A percentile compares a stretch with the other conserved stretches of the same genome.
These are phyloP conservation scores for Huntiella abstrusa DNA, from an alignment of 2,329 filamentous ascomycete species.

Conservation along the genomic window DNA sequence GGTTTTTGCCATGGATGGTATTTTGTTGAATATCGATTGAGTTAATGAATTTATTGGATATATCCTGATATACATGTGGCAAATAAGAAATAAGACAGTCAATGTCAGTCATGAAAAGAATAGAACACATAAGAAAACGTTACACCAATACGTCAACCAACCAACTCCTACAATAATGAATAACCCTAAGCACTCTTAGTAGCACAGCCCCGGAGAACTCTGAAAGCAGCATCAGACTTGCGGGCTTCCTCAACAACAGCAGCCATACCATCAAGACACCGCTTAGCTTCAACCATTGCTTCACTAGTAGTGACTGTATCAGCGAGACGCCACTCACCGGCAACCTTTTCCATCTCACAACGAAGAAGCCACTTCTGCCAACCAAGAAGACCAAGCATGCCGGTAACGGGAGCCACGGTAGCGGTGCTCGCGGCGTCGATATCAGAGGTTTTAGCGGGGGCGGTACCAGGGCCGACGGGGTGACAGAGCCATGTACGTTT, in stretches of 20 bases:
- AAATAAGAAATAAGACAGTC: constrained; percentile 2
- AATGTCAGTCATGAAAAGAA: constrained; percentile 1
- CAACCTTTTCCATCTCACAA: constrained; percentile 60
- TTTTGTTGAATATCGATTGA: background rate
- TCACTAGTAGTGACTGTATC: constrained; percentile 32
- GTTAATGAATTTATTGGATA: background rate
- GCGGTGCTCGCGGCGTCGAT: constrained; percentile 35
- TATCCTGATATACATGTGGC: background rate
- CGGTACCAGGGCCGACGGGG: constrained; percentile 44
- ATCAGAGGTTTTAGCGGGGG: constrained; percentile 18
- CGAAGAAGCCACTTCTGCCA: constrained; percentile 96
- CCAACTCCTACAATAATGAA: background rate
- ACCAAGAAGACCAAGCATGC: constrained; percentile 68
- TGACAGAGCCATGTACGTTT: constrained; percentile 79
- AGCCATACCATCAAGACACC: constrained; percentile 40
- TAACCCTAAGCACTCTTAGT: constrained; percentile 31
- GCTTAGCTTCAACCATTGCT: constrained; percentile 36
- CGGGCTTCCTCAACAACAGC: constrained; percentile 46
- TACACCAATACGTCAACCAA: background rate
- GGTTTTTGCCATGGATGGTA: background rate
- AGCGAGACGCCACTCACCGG: constrained; percentile 43
- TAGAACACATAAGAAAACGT: background rate
- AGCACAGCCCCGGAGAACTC: constrained; percentile 43
- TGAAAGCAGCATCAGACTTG: constrained; percentile 37
- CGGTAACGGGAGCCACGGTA: constrained; percentile 55